Conservation (phyloP, 805 yeast genomes). For the Kuraishia molischiana region DNA sequence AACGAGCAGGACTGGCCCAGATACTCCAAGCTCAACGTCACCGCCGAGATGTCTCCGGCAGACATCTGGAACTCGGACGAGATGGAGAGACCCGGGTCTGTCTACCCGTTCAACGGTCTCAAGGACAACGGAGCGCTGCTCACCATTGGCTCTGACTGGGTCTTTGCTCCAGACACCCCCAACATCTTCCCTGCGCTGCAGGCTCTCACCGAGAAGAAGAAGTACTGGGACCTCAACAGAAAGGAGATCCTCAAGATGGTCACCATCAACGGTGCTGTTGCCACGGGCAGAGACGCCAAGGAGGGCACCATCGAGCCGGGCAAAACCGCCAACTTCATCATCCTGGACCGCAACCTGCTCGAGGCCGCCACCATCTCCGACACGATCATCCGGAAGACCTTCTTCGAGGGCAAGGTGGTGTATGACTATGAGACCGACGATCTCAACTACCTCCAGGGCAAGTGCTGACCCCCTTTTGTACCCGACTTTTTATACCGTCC, state of each 20-base stretch:
- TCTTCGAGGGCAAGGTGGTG: slow-evolving; percentile 15
- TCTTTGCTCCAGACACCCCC: slow-evolving; percentile 17
- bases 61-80: slow-evolving; percentile 16
- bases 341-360: slow-evolving; percentile 13
- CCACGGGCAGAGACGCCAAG: slow-evolving; percentile 10
- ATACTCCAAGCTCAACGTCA: slow-evolving; percentile 12
- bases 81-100: slow-evolving; percentile 14
- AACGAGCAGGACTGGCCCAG: slow-evolving; percentile 13
- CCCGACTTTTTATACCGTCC: too few species aligned
- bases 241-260: slow-evolving; percentile 13
- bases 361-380: slow-evolving; percentile 11
- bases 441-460: slow-evolving; percentile 14
- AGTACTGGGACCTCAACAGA: slow-evolving; percentile 16
- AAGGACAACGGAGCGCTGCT: slow-evolving; percentile 14
- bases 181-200: slow-evolving; percentile 17
- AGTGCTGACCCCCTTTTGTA: not conserved
- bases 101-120: slow-evolving; percentile 15
- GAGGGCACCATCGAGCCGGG: slow-evolving; percentile 15
- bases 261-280: slow-evolving; percentile 15
- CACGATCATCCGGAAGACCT: slow-evolving; percentile 14
- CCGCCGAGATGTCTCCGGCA: slow-evolving; percentile 19
- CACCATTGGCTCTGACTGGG: slow-evolving; percentile 19
- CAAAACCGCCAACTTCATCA: slow-evolving; percentile 15
- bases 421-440: slow-evolving; percentile 17
- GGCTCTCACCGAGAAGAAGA: slow-evolving; percentile 16